These are phyloP conservation scores for Moesziomyces aphidis DNA, from an alignment of 1,284 basidiomycete species.

Conservation along the genomic window DNA sequence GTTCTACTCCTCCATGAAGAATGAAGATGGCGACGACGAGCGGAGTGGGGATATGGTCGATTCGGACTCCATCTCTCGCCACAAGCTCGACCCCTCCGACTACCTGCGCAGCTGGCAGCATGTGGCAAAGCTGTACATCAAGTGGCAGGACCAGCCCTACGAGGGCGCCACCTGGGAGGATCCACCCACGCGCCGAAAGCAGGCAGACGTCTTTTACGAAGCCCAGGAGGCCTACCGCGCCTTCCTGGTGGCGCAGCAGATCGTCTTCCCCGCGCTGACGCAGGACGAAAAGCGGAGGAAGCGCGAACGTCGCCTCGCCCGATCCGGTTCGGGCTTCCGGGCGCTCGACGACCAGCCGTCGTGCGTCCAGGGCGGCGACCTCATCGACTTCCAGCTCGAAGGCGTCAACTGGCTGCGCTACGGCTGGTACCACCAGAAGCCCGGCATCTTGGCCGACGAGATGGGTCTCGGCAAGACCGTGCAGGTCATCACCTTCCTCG, in stretches of 20 bases:
- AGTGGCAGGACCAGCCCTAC: constrained; percentile 90
- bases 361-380: constrained; percentile 69
- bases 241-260: constrained; percentile 76
- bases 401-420: constrained; percentile 87
- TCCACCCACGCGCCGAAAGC: constrained; percentile 77
- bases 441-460: constrained; percentile 95
- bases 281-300: constrained; percentile 47
- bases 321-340: constrained; percentile 48
- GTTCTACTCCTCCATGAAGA: constrained; percentile 29
- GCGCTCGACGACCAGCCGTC: constrained; percentile 69
- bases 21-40: constrained; percentile 30
- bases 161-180: constrained; percentile 89
- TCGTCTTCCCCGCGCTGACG: constrained; percentile 74
- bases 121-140: constrained; percentile 70
- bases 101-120: constrained; percentile 37
- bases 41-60: constrained; percentile 30
- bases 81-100: constrained; percentile 29
- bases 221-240: constrained; percentile 77
- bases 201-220: constrained; percentile 73
- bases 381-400: constrained; percentile 75
- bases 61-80: constrained; percentile 20
- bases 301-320: constrained; percentile 42
- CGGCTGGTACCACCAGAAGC: constrained; percentile 74
- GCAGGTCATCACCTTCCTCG: constrained; percentile 87
- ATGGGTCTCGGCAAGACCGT: constrained; percentile 94